Percentiles rank a stretch among this genome's conserved stretches.
Evolutionary conservation across 768 basidiomycete species (phyloP).

Genomic region (Tricholomella constricta): DNA sequence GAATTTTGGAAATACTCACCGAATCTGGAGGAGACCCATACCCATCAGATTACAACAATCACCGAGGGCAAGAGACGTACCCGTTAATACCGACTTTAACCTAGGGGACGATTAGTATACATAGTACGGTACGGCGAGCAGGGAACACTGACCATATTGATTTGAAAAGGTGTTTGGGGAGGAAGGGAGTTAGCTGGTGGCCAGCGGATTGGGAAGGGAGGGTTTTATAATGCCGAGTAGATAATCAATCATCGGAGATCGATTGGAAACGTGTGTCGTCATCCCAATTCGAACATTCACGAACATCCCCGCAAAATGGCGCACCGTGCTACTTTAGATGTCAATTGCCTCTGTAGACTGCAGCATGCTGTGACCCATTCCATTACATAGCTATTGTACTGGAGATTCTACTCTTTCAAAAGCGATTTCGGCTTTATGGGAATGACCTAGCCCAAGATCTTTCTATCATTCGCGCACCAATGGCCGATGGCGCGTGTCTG

Average conservation of each 20-base stretch:
- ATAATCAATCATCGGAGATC: slow-evolving; percentile 30
- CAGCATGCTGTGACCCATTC: too few relatives aligned
- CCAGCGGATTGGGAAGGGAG: slow-evolving; percentile 12
- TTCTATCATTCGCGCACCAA: slow-evolving; percentile 7
- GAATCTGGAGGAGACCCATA: slow-evolving; percentile 49
- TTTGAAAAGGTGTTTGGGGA: slow-evolving; percentile 12
- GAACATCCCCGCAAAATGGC: background rate
- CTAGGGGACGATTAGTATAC: slow-evolving; percentile 22
- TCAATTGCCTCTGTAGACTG: background rate
- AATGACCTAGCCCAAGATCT: slow-evolving; percentile 4
- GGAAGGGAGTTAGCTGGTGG: slow-evolving; percentile 14
- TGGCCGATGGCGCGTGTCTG: slow-evolving; percentile 7
- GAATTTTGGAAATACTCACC: slow-evolving; percentile 48
- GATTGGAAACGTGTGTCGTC: slow-evolving; percentile 22
- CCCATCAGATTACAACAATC: slow-evolving; percentile 11
- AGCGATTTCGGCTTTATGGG: slow-evolving; percentile 8
- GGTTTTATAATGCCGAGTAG: slow-evolving; percentile 21
- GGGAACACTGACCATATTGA: slow-evolving; percentile 24
- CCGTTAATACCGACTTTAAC: slow-evolving; percentile 98
- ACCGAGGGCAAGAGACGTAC: slow-evolving; percentile 46
- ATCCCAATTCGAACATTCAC: slow-evolving; percentile 5
- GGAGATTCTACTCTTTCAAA: too few relatives aligned
- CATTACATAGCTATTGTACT: too few relatives aligned
- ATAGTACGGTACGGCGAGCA: background rate
- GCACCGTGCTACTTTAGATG: background rate